phyloP scores from a whole-genome alignment of 345 rosid species.

The Syzygium aqueum region DNA sequence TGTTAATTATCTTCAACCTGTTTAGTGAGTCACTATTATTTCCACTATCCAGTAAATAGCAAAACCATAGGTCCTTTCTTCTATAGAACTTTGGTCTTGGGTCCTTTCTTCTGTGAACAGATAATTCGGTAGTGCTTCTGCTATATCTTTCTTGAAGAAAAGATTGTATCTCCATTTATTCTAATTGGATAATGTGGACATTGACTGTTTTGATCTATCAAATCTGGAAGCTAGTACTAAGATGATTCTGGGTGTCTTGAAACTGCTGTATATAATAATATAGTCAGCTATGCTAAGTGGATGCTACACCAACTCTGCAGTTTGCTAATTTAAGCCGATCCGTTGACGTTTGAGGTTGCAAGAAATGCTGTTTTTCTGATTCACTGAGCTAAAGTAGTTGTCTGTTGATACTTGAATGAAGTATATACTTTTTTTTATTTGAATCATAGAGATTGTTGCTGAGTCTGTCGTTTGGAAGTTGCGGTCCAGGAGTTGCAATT shows the following conservation, averaged over 20 bases:
- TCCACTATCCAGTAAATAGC: neutral
- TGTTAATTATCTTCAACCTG: neutral
- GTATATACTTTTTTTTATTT: neutral
- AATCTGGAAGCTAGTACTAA: neutral
- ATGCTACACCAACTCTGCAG: neutral
- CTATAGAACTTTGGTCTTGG: neutral
- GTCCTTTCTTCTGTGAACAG: neutral
- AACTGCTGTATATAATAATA: neutral
- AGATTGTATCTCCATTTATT: neutral
- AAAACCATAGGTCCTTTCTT: neutral
- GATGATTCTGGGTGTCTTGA: neutral
- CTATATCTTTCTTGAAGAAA: neutral
- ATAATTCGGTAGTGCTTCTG: neutral
- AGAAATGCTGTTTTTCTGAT: neutral
- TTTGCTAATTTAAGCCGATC: neutral
- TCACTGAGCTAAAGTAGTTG: neutral
- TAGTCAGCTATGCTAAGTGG: neutral
- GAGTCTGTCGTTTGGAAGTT: neutral
- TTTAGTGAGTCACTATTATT: neutral
- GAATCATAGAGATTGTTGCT: neutral
- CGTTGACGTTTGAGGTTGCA: neutral
- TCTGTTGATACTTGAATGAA: neutral
- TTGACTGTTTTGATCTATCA: neutral
- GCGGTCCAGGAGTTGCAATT: neutral
- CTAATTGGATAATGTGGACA: neutral